These are phyloP conservation scores for Solanum pinnatisectum DNA, from an alignment of 257 asterid genomes.

Conservation along the genomic window DNA sequence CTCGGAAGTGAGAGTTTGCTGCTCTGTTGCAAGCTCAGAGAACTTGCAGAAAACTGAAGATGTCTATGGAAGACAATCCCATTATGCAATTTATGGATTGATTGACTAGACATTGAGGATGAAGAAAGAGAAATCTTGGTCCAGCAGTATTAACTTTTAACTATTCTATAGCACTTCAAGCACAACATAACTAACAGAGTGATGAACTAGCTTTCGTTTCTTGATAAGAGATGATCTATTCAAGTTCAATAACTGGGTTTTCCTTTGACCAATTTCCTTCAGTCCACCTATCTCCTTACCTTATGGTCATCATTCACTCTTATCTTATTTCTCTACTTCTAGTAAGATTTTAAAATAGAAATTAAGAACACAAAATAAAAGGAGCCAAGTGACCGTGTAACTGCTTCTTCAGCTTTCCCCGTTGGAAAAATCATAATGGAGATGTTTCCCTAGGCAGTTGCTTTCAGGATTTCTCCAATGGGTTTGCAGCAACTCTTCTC, in stretches of 20 bases:
- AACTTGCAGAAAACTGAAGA: neutral
- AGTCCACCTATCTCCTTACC: neutral
- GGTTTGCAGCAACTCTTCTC: constrained; percentile 10
- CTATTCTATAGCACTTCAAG: neutral
- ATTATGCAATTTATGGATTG: neutral
- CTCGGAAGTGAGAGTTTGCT: neutral
- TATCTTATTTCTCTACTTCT: neutral
- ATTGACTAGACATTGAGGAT: neutral
- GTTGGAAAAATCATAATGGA: constrained; percentile 13
- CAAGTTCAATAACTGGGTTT: neutral
- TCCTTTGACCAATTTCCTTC: neutral
- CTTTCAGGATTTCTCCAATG: constrained; percentile 7
- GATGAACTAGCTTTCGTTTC: neutral
- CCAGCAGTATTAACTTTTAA: neutral
- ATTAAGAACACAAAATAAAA: neutral
- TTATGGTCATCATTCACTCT: neutral
- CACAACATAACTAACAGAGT: neutral
- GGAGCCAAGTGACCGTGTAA: constrained; percentile 1
- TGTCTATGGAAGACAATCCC: neutral
- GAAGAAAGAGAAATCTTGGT: neutral
- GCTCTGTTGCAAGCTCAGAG: neutral
- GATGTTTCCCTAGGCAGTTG: constrained; percentile 10
- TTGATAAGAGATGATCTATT: neutral
- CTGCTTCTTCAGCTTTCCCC: constrained; percentile 11
- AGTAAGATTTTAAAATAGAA: neutral